Base-by-base conservation (phyloP, 2,329 filamentous ascomycete species). In the Dactylonectria macrodidyma region DNA sequence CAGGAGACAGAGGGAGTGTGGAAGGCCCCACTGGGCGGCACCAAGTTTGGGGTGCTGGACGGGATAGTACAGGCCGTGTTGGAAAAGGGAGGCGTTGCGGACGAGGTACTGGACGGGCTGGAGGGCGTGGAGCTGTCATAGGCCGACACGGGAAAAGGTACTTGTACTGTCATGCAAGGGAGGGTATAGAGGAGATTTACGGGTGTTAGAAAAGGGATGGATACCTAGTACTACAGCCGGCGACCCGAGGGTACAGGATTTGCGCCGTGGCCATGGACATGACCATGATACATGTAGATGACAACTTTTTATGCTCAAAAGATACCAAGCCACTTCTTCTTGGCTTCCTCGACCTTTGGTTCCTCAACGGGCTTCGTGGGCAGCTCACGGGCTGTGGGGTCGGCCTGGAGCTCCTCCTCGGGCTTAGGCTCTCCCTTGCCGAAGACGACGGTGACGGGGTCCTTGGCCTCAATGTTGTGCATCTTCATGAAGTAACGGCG, bases 241-340 rank as follows among this genome's bases (percentile, higher is more conserved):
- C 67, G 62, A 64, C 60, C 62, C 36, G 59, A 64, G 22, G 61
- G 55, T 52, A 62, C 46, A 57, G 59, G 54, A 52, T 44, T 36
- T 68, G 47, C 68, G 50, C 56, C 66, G 62, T 65, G 63, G 64
- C 57, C 69, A 68, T 58, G 66, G 61, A 69, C 71, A 71, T 72
- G 54, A 59, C 26, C 47, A 59, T 47, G 36, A 46, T 61, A 55
- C 59, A 55, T 19, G 50, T 46, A 38, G 33, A 50, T 38, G 38
- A 62, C 34, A 47, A 41, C 50, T 50, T 34, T 33, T 55, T 12
- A 14, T 51, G n/a, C 64, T 81, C 79, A 95, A 87, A 94, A 97
- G 76, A 97, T 92, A 14, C 94, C 94, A 75, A 96, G 84, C 89
- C 92, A 95, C 85, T 93, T 95, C 88, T 95, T 95, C 64, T 90